These are phyloP conservation scores for Penicillium silybi DNA, from an alignment of 495 filamentous ascomycete species.

Conservation along the genomic window DNA sequence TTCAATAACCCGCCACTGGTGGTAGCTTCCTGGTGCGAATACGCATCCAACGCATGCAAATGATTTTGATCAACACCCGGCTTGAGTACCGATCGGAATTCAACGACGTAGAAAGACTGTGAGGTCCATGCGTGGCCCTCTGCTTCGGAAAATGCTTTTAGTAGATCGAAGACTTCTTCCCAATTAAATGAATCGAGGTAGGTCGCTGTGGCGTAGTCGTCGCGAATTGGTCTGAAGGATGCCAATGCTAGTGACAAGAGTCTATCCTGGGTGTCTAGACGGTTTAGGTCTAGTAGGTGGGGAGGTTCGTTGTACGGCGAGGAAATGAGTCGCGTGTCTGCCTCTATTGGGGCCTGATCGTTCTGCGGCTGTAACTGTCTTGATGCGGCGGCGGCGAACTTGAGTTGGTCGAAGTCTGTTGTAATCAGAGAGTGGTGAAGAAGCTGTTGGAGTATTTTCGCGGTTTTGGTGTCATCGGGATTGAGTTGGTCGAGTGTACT, in stretches of 20 bases:
- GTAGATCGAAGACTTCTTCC: slow-evolving; percentile 52
- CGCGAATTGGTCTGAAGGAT: slow-evolving; percentile 53
- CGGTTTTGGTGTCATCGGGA: not conserved
- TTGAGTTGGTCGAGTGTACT: not conserved
- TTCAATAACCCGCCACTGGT: slow-evolving; percentile 80
- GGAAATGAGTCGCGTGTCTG: slow-evolving; percentile 46
- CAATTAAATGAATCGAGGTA: slow-evolving; percentile 80
- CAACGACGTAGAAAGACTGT: slow-evolving; percentile 73
- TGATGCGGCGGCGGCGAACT: slow-evolving; percentile 35
- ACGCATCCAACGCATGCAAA: slow-evolving; percentile 65
- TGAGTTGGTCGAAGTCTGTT: slow-evolving; percentile 29
- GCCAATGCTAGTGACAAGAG: slow-evolving; percentile 70
- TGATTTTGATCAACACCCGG: slow-evolving; percentile 56
- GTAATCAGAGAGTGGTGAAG: slow-evolving; percentile 32
- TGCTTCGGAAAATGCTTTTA: slow-evolving; percentile 39
- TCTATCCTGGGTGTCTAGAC: slow-evolving; percentile 57
- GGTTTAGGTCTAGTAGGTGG: slow-evolving; percentile 68
- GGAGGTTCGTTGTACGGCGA: slow-evolving; percentile 67
- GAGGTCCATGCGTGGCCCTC: slow-evolving; percentile 56
- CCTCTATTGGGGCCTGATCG: slow-evolving; percentile 9
- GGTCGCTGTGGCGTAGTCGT: slow-evolving; percentile 71
- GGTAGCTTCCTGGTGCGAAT: slow-evolving; percentile 73
- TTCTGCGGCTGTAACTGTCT: slow-evolving; percentile 23
- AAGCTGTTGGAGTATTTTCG: slow-evolving; percentile 7
- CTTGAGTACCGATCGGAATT: slow-evolving; percentile 69